Evolutionary conservation across 805 yeast genomes (phyloP).

Genomic region (Yamadazyma sp.): DNA sequence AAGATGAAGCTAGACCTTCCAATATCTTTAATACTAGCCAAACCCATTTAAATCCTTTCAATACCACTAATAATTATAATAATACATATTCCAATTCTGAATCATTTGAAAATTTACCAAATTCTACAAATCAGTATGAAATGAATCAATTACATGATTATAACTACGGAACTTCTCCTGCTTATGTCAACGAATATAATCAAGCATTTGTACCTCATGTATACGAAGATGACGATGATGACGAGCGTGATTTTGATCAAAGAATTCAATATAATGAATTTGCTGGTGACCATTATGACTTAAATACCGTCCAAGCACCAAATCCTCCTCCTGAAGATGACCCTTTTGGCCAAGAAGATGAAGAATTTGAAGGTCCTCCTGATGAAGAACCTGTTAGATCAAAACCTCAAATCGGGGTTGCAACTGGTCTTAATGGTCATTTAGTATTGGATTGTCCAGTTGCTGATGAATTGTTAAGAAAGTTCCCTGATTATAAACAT

Average conservation of each 20-base stretch:
- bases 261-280: constrained; percentile 36
- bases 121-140: constrained; percentile 14
- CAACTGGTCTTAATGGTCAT: constrained; percentile 41
- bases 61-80: not conserved
- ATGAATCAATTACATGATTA: constrained; percentile 21
- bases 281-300: constrained; percentile 41
- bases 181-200: constrained; percentile 17
- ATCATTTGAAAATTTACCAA: constrained; percentile 10
- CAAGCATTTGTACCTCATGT: constrained; percentile 45
- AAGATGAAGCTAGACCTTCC: constrained; percentile 20
- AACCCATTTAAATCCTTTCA: constrained; percentile 17
- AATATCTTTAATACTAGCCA: constrained; percentile 24
- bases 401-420: constrained; percentile 32
- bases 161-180: constrained; percentile 8
- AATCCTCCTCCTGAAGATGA: constrained; percentile 8
- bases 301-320: constrained; percentile 26
- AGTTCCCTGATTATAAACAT: constrained; percentile 38
- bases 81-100: too few species aligned
- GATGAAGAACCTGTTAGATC: constrained; percentile 30
- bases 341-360: constrained; percentile 29
- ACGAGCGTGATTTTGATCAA: constrained; percentile 37
- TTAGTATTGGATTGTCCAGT: constrained; percentile 47
- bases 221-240: constrained; percentile 39
- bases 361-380: constrained; percentile 28
- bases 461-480: constrained; percentile 40